These are phyloP conservation scores for Seminavis robusta DNA, from an alignment of 108 stramenopile genomes.

Conservation along the genomic window DNA sequence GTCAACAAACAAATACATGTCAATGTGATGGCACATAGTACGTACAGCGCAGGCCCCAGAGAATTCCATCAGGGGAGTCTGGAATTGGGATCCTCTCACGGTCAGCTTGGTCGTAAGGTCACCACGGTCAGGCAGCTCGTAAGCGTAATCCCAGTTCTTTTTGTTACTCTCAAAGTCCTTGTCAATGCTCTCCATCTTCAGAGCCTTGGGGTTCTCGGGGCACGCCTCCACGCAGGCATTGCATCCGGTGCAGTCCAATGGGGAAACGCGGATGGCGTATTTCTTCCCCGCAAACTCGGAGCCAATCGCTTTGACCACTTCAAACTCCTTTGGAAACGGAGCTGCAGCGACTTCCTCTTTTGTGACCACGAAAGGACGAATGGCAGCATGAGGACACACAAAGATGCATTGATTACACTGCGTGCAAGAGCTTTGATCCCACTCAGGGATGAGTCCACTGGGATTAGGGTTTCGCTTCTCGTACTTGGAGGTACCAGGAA, in stretches of 20 bases:
- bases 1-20: no score
- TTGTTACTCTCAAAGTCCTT: conserved; percentile 26
- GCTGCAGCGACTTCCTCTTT: conserved; percentile 46
- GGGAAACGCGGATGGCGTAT: conserved; percentile 51
- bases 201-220: conserved; percentile 58
- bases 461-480: conserved; percentile 60
- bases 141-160: conserved; percentile 55
- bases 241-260: conserved; percentile 63
- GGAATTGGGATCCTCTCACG: conserved; percentile 58
- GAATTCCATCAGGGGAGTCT: conserved; percentile 67
- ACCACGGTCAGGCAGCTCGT: conserved; percentile 51
- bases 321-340: conserved; percentile 42
- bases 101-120: conserved; percentile 47
- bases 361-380: conserved; percentile 57
- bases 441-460: conserved; percentile 39
- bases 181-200: conserved; percentile 53
- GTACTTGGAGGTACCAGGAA: conserved; percentile 43
- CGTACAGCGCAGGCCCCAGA: conserved; percentile 51
- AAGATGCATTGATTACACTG: conserved; percentile 67
- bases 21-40: no score
- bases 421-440: conserved; percentile 44
- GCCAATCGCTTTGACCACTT: conserved; percentile 41
- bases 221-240: conserved; percentile 66
- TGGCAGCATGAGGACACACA: conserved; percentile 61
- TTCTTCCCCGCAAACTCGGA: conserved; percentile 49